A percentile compares a stretch with the other conserved stretches of the same genome.
These are phyloP conservation scores for Posidonia oceanica DNA, from an alignment of 116 monocot genomes.

Conservation along the genomic window DNA sequence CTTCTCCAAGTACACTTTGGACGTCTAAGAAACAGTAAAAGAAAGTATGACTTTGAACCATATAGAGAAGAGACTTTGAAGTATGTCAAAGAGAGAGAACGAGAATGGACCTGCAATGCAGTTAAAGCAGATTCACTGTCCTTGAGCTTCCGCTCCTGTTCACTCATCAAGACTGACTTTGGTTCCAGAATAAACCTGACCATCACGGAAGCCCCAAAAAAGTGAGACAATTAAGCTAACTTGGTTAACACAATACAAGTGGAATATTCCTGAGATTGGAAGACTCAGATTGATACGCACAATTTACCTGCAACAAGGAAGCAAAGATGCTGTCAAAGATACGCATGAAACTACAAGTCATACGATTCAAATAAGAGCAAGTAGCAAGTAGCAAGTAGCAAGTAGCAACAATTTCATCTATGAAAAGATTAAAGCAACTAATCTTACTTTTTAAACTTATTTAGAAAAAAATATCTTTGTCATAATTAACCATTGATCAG, in stretches of 20 bases:
- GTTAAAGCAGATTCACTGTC: constrained; percentile 80
- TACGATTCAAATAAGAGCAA: neutral
- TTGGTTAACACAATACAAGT: too few relatives aligned
- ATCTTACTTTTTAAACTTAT: neutral
- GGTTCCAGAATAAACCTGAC: constrained; percentile 89
- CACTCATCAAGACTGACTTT: constrained; percentile 54
- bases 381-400: too few relatives aligned
- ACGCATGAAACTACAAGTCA: neutral
- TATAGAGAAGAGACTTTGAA: neutral
- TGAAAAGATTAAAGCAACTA: neutral
- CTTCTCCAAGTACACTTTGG: constrained; percentile 81
- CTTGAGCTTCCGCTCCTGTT: constrained; percentile 80
- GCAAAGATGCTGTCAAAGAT: neutral
- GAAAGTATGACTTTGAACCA: neutral
- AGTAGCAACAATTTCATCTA: too few relatives aligned
- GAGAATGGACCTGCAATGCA: constrained; percentile 50
- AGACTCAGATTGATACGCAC: neutral
- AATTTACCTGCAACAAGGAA: constrained; percentile 8
- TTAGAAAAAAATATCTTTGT: neutral
- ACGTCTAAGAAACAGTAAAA: constrained; percentile 28
- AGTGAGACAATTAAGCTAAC: neutral
- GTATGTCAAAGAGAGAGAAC: neutral
- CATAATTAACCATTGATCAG: neutral
- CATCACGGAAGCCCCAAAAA: neutral
- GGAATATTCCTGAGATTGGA: neutral